phyloP scores from a whole-genome alignment of 2,329 filamentous ascomycete species.

The Camillea tinctor region DNA sequence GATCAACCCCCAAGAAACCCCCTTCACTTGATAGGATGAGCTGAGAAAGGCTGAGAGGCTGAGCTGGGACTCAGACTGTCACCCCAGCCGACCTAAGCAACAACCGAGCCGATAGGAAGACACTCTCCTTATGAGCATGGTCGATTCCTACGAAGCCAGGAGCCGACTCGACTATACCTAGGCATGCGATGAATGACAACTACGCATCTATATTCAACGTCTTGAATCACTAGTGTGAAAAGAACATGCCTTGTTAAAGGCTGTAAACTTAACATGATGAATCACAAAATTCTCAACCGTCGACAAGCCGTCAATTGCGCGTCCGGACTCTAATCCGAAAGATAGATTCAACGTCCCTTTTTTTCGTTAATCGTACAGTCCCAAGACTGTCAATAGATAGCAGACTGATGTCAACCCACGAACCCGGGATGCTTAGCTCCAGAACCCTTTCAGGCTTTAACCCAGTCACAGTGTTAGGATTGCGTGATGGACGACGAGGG shows the following conservation, averaged over 20 bases:
- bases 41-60: neutral
- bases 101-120: neutral
- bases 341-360: no score
- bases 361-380: neutral
- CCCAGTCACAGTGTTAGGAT: conserved; percentile 17
- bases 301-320: neutral
- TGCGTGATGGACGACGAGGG: conserved; percentile 9
- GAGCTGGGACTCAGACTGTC: neutral
- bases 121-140: neutral
- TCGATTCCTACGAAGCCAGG: neutral
- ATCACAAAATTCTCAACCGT: neutral
- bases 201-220: neutral
- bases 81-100: no score
- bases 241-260: neutral
- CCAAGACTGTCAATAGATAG: neutral
- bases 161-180: neutral
- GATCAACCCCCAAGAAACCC: neutral
- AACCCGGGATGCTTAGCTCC: neutral
- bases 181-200: neutral
- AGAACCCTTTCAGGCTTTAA: neutral
- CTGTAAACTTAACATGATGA: neutral
- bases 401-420: neutral
- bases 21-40: neutral
- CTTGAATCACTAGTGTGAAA: neutral
- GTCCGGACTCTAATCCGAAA: neutral